Evolutionary conservation across 441 rosid species (phyloP).

Genomic region (Erodium trifolium): DNA sequence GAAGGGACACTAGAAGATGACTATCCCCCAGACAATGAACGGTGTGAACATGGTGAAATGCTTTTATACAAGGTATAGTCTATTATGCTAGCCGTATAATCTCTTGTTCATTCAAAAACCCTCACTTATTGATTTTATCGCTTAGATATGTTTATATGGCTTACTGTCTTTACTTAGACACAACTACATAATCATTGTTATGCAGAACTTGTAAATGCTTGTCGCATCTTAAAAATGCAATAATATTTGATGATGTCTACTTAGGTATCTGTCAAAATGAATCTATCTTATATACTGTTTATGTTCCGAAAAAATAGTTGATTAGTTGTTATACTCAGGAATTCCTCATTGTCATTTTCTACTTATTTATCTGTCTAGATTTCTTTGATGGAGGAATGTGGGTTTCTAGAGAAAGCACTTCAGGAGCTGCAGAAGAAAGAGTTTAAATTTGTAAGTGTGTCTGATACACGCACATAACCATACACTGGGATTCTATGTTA

Average conservation of each 20-base stretch:
- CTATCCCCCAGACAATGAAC: slow-evolving; percentile 97
- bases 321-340: not conserved
- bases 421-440: slow-evolving; percentile 71
- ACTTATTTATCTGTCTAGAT: slow-evolving; percentile 34
- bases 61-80: slow-evolving; percentile 84
- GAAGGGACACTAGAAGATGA: slow-evolving; percentile 99
- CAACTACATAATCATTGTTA: not conserved
- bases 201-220: not conserved
- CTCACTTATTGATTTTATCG: slow-evolving; percentile 4
- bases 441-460: slow-evolving; percentile 61
- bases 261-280: not conserved
- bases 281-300: not conserved
- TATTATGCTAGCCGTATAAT: slow-evolving; percentile 2
- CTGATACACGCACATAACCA: not conserved
- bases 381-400: slow-evolving; percentile 84
- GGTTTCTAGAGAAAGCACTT: slow-evolving; percentile 59
- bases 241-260: not conserved
- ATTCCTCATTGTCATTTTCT: slow-evolving; percentile 12
- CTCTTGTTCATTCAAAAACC: not conserved
- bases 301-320: not conserved
- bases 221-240: not conserved
- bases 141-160: not conserved
- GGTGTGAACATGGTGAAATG: slow-evolving; percentile 98
- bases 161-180: not conserved
- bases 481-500: not conserved